phyloP scores from a whole-genome alignment of 305 asterid species.

The Andrographis paniculata region DNA sequence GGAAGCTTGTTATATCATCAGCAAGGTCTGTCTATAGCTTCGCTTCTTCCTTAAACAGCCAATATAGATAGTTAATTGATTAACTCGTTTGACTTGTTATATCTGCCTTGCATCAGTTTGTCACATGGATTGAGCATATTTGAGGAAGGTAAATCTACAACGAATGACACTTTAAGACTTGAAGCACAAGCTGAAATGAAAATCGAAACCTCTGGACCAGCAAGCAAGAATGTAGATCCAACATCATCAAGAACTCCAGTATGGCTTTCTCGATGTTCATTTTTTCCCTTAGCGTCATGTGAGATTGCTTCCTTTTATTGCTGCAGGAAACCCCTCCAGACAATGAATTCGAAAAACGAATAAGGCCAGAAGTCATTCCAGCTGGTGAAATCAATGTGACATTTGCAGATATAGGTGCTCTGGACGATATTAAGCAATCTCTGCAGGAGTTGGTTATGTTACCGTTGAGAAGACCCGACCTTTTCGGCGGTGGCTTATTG shows the following conservation, averaged over 20 bases:
- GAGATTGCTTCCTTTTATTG: conserved; percentile 13
- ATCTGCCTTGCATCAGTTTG: conserved; percentile 29
- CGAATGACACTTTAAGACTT: conserved; percentile 35
- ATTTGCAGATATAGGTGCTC: conserved; percentile 79
- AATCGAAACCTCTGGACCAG: conserved; percentile 30
- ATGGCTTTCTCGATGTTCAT: conserved; percentile 32
- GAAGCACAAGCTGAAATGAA: conserved; percentile 36
- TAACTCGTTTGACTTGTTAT: background rate
- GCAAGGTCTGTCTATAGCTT: no score
- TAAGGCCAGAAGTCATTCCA: conserved; percentile 81
- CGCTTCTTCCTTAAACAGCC: no score
- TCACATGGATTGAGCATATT: conserved; percentile 74
- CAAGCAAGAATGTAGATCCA: conserved; percentile 40
- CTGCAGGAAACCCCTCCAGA: conserved; percentile 71
- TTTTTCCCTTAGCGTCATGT: conserved; percentile 3
- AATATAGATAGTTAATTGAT: no score
- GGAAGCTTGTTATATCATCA: conserved; percentile 81
- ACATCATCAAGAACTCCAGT: conserved; percentile 50
- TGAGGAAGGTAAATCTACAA: conserved; percentile 56
- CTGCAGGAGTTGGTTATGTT: conserved; percentile 84
- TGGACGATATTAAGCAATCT: conserved; percentile 74
- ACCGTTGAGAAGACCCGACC: conserved; percentile 77
- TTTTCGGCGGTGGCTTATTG: conserved; percentile 72
- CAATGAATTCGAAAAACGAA: conserved; percentile 89
- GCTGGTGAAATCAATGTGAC: conserved; percentile 67